Conservation (phyloP, 2,329 filamentous ascomycete genomes). For the Grosmannia huntii region DNA sequence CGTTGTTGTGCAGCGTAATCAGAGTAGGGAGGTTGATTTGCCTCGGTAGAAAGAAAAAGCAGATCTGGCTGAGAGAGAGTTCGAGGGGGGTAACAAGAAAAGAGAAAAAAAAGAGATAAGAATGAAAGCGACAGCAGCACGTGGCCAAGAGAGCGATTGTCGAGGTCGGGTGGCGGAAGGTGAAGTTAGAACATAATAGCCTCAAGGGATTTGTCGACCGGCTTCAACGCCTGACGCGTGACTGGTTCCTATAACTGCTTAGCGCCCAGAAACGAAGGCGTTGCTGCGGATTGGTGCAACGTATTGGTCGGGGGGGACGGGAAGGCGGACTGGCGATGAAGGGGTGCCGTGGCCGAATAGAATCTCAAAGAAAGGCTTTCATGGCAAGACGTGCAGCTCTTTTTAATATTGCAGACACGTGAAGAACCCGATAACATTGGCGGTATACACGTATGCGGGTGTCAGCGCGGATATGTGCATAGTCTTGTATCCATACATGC, state of each 20-base stretch:
- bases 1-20: background rate
- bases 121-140: background rate
- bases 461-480: background rate
- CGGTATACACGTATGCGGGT: background rate
- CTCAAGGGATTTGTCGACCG: background rate
- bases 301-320: background rate
- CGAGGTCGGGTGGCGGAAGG: background rate
- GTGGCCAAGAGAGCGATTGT: background rate
- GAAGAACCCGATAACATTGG: background rate
- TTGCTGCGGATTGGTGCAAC: background rate
- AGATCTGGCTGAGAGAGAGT: background rate
- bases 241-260: background rate
- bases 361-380: background rate
- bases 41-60: background rate
- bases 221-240: background rate
- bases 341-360: background rate
- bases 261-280: background rate
- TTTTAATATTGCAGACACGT: background rate
- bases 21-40: background rate
- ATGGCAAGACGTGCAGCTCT: background rate
- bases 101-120: background rate
- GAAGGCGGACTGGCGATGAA: background rate
- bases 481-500: background rate
- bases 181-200: background rate
- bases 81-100: background rate